Evolutionary conservation across 2,329 filamentous ascomycete species (phyloP), one percentile per base, ranked within the genome.

Genomic region (Paraconiothyrium sp.): DNA sequence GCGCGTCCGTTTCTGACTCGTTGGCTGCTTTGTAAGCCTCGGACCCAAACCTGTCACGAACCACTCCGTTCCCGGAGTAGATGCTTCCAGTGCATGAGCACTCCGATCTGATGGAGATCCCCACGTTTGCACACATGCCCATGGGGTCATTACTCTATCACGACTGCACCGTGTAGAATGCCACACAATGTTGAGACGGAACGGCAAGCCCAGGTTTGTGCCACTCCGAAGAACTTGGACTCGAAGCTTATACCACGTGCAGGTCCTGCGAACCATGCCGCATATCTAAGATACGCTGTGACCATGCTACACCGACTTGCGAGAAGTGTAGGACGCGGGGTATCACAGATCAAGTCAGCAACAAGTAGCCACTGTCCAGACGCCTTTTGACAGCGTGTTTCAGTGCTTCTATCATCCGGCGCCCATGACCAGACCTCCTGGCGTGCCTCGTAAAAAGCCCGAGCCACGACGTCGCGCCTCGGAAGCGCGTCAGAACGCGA

Each of bases 211-310:
- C 16, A 75, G 74, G 74, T 75, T 50, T 48, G 72, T 69, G 20
- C 44, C 16, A 57, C 14, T 34, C 37, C 37, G 39, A 43, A 44
- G 24, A 14, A 30, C 34, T 32, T 27, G 10, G 10, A 51, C 27
- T 44, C 54, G 30, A 64, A 56, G 55, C 67, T 76, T 46, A 75
- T 60, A 48, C 51, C 24, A 7, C 37, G 6, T 52, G 13, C 50
- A 73, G 75, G 62, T 74, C 74, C 14, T 78, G 73, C 62, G 77
- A 75, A 55, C 77, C 75, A 62, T 79, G 75, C 66, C 72, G 72
- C 37, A 72, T 76, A 35, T 75, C 74, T 3, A 78, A 78, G 58
- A 73, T 76, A 52, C 67, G 71, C 54, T 78, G 76, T 64, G 76
- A 77, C 59, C 76, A 78, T 57, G 64, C 69, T 43, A 71, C 68